Conservation (phyloP, 2,329 filamentous ascomycete species). For the Blumeria hordei region DNA sequence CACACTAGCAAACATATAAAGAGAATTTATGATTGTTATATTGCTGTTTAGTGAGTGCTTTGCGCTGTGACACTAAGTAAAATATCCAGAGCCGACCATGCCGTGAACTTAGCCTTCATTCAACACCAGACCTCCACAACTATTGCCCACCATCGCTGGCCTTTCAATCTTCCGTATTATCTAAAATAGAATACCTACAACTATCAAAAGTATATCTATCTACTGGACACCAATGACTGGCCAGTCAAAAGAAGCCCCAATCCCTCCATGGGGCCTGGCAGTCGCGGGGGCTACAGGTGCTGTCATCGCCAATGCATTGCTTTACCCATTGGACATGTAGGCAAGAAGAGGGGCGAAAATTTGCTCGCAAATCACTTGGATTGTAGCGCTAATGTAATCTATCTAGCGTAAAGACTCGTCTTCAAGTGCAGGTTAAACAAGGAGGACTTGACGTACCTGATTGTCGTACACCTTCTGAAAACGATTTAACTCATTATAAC, state of each 20-base stretch:
- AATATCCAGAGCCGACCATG: too few species aligned
- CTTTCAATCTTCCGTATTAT: too few species aligned
- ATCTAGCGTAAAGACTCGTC: slow-evolving; percentile 69
- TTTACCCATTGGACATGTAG: slow-evolving; percentile 93
- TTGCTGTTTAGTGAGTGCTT: too few species aligned
- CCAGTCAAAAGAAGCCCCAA: slow-evolving; percentile 16
- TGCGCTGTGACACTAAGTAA: too few species aligned
- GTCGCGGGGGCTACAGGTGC: slow-evolving; percentile 82
- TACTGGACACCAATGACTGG: slow-evolving; percentile 7
- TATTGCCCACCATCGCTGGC: too few species aligned
- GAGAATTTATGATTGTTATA: too few species aligned
- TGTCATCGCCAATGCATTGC: slow-evolving; percentile 79
- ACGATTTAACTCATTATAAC: slow-evolving; percentile 47
- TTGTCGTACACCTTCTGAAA: slow-evolving; percentile 5
- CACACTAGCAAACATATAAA: too few species aligned
- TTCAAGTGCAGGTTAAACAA: slow-evolving; percentile 78
- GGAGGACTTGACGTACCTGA: slow-evolving; percentile 11
- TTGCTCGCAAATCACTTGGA: too few species aligned
- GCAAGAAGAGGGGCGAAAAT: slow-evolving; percentile 12
- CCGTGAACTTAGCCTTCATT: too few species aligned
- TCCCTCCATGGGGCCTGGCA: slow-evolving; percentile 83
- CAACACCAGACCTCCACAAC: too few species aligned
- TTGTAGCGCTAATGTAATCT: background rate
- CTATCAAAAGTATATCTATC: too few species aligned
- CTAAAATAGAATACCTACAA: too few species aligned